Base-by-base conservation (phyloP, 1,284 basidiomycete species). In the Naganishia sp. region DNA sequence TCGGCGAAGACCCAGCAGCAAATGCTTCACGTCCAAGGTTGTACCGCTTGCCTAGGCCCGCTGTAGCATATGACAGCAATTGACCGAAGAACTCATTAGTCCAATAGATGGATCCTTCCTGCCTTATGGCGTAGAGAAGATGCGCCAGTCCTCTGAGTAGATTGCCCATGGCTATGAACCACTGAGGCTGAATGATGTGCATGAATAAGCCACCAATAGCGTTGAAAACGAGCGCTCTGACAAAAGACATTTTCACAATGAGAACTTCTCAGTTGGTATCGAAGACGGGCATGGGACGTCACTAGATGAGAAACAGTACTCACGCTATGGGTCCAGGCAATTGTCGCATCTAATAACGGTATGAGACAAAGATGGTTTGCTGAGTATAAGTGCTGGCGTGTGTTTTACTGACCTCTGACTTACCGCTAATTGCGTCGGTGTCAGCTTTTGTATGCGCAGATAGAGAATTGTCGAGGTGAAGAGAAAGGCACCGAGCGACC, bases 281-380 rank as follows among this genome's bases (percentile, higher is more conserved):
- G 21, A 7, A 7, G 18, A 25, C 6, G 7, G 25, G 49, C 25
- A 16, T 7, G 18, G 23, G 7, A 9, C 18, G 11, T 15, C 7
- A 46, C 18, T n/a, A n/a, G 49, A 28, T 23, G 6, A 28, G 49
- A 50, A 25, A 28, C n/a, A 9, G 21, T 7, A 56, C 55, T 25
- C 45, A 56, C 55, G 45, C 55, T 42, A 56, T 56, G 25, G 55
- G 55, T 15, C 55, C 55, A 5, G 55, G 55, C 11, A 56, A 28
- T 16, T 28, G 25, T 13, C 55, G 55, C 10, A 56, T 13, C 55
- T 56, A 39, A 23, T 50, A 9, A 16, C 49, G 25, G 23, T 6
- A 50, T 5, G 43, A n/a, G 16, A 16, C 15, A 15, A 23, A 21
- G 9, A 46, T 33, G 7, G 28, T 44, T 31, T 3, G 10, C 18